Conservation (phyloP, 768 basidiomycete genomes). For the Paxillus ammoniavirescens region DNA sequence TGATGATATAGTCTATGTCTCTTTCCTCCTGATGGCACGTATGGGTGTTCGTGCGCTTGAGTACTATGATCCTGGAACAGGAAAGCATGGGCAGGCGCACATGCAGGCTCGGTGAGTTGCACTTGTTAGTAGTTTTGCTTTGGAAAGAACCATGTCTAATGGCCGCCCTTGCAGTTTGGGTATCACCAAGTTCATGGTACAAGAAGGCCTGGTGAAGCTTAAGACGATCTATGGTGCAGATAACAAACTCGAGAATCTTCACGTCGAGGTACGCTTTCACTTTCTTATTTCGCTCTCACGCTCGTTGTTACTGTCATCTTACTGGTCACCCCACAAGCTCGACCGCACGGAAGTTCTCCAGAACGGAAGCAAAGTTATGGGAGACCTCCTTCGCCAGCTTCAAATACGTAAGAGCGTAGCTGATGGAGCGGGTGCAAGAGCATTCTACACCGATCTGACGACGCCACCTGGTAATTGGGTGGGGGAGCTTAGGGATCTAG, state of each 20-base stretch:
- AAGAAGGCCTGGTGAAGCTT: constrained; percentile 64
- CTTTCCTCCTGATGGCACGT: constrained; percentile 85
- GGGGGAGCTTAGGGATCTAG: constrained; percentile 72
- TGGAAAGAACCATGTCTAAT: background rate
- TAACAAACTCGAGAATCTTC: constrained; percentile 65
- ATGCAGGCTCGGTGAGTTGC: constrained; percentile 79
- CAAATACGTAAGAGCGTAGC: constrained; percentile 87
- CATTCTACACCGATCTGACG: constrained; percentile 79
- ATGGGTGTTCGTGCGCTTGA: constrained; percentile 77
- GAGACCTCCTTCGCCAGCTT: constrained; percentile 73
- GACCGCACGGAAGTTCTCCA: constrained; percentile 67
- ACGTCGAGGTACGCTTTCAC: constrained; percentile 54
- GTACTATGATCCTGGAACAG: constrained; percentile 75
- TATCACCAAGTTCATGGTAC: constrained; percentile 77
- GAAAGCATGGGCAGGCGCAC: constrained; percentile 87
- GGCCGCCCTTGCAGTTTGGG: constrained; percentile 51
- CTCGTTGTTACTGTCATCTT: background rate
- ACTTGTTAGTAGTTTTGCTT: background rate
- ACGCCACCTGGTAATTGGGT: constrained; percentile 71
- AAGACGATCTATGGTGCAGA: constrained; percentile 61
- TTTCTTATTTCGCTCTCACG: background rate
- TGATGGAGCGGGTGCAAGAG: constrained; percentile 75
- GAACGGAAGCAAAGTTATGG: constrained; percentile 64
- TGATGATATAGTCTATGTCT: constrained; percentile 78
- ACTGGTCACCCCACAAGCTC: constrained; percentile 42